Evolutionary conservation across 352 stramenopile species (phyloP).

Genomic region (Globisporangium takayamanum): DNA sequence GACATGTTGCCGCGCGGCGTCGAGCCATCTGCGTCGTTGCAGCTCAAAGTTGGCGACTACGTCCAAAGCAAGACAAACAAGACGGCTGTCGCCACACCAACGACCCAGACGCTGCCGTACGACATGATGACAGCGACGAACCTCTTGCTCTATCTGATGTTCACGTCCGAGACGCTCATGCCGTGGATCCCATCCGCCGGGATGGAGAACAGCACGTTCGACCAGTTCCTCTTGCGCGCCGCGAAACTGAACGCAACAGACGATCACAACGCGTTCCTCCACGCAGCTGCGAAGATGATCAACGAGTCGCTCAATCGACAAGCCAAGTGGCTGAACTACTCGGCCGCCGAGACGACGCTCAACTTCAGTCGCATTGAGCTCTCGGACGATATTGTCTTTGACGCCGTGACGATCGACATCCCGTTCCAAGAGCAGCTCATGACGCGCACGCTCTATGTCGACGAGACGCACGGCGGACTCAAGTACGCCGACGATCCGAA

Average conservation of each 20-base stretch:
- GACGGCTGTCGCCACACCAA: not conserved
- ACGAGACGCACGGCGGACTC: conserved; percentile 3
- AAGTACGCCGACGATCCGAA: conserved; percentile 5
- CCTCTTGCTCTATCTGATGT: conserved; percentile 27
- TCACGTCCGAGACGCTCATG: conserved; percentile 14
- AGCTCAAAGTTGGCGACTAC: conserved; percentile 10
- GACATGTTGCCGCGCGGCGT: conserved; percentile 22
- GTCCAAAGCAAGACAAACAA: not conserved
- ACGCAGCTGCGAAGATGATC: conserved; percentile 10
- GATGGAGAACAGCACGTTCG: conserved; percentile 14
- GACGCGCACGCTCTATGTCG: conserved; percentile 8
- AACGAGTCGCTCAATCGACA: conserved; percentile 9
- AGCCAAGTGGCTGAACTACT: conserved; percentile 11
- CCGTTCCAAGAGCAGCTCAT: conserved; percentile 21
- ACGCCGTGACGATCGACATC: conserved; percentile 37
- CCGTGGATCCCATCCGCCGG: conserved; percentile 7
- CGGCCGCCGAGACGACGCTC: conserved; percentile 14
- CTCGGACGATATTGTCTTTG: conserved; percentile 26
- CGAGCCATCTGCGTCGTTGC: conserved; percentile 11
- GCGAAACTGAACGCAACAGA: not conserved
- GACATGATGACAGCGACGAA: conserved; percentile 21
- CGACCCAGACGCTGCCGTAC: conserved; percentile 2
- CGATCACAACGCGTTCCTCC: conserved; percentile 8
- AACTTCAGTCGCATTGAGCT: conserved; percentile 23
- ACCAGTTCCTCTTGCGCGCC: conserved; percentile 8